These are phyloP conservation scores for Cubamyces lactineus DNA, from an alignment of 768 basidiomycete species.

Conservation along the genomic window DNA sequence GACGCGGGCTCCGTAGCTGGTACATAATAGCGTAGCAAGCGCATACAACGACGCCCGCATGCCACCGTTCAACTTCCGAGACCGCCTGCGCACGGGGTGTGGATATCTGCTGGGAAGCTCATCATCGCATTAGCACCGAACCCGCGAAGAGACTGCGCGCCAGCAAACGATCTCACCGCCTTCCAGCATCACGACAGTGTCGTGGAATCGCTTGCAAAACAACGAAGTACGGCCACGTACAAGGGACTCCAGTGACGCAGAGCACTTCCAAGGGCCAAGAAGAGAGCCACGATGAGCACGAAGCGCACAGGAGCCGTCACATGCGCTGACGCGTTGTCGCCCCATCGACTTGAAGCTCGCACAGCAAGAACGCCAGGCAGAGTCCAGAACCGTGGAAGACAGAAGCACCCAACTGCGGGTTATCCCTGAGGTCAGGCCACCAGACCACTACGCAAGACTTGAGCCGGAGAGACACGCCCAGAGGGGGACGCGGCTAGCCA, in stretches of 20 bases:
- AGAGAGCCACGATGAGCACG: neutral
- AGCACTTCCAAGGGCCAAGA: neutral
- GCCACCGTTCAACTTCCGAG: slow-evolving; percentile 1
- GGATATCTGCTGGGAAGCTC: slow-evolving; percentile 4
- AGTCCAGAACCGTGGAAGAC: neutral
- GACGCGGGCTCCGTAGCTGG: slow-evolving; percentile 9
- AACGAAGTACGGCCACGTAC: neutral
- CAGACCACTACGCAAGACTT: too few relatives aligned
- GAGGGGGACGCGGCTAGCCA: neutral
- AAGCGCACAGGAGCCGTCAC: slow-evolving; percentile 8
- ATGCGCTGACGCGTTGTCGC: neutral
- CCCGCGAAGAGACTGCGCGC: neutral
- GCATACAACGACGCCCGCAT: neutral
- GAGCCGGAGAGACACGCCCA: neutral
- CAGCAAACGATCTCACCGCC: slow-evolving; percentile 12
- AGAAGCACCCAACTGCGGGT: neutral
- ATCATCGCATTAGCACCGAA: neutral
- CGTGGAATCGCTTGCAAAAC: neutral
- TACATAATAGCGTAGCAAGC: slow-evolving; percentile 9
- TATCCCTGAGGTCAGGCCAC: neutral
- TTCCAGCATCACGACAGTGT: neutral
- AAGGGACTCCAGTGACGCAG: neutral
- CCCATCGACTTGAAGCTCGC: neutral
- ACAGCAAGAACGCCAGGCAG: neutral
- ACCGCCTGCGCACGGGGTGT: neutral